Base-by-base conservation (phyloP, 2,329 filamentous ascomycete genomes). In the Paecilomyces fulvus region DNA sequence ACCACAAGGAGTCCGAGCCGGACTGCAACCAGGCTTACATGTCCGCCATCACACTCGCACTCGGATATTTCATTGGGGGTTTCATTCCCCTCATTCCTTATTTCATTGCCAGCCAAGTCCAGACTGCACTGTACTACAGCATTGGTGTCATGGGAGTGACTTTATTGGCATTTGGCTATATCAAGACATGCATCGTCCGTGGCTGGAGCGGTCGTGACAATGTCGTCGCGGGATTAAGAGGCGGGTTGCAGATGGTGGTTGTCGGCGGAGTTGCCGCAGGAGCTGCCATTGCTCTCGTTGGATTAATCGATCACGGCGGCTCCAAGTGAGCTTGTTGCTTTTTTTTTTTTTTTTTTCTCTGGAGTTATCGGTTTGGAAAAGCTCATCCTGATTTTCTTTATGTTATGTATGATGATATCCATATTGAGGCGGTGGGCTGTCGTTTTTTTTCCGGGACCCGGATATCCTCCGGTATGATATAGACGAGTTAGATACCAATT, bases 31-130 rank as follows among this genome's bases (percentile, higher is more conserved):
- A 75, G 56, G 76, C 77, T 10, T 77, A 73, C 64, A 73, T 72
- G 49, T 85, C 82, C 0, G 87, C 84, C 2, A 60, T 84, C 25
- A 88, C 84, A 8, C 86, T 90, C 64, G 83, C 85, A 0, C 64
- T 84, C 14, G 85, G 85, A 33, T 90, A 90, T 68, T 84, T 89
- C 54, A 69, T 89, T 21, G 87, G 87, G 20, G 87, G 87, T 0
- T 75, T 89, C 55, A 80, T 89, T n/a, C 86, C 87, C 12, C 78
- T 89, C 64, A 71, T 87, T 48, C 87, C 87, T 0, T 90, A 90
- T 72, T 85, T 89, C 61, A 76, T 86, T 55, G 74, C 79, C 17
- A 59, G 75, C 4, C 65, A 74, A 25, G 75, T 81, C 5, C 64
- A 72, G 31, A 59, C 68, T 14, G 80, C 79, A 7, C 72, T 91